A percentile compares a stretch with the other conserved stretches of the same genome.
Evolutionary conservation across 257 asterid genomes (phyloP).

Genomic region (Nicotiana tabacum): DNA sequence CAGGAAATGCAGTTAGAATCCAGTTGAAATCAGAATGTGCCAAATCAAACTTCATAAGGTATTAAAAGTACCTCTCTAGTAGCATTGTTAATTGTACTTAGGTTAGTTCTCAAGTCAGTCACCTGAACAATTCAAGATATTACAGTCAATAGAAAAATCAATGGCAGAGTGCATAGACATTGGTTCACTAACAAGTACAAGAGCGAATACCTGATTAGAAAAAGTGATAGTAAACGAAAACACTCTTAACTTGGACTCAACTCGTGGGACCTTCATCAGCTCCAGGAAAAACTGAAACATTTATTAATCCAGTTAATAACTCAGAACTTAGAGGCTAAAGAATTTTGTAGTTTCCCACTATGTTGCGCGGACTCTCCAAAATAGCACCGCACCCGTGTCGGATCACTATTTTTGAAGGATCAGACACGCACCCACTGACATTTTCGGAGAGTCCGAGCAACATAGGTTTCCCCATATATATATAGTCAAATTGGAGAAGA

Average conservation of each 20-base stretch:
- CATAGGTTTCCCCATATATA: not conserved
- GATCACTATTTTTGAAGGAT: too few species aligned
- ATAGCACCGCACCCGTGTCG: too few species aligned
- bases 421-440: too few species aligned
- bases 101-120: constrained; percentile 64
- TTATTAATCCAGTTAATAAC: constrained; percentile 10
- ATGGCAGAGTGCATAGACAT: constrained; percentile 2
- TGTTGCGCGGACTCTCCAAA: too few species aligned
- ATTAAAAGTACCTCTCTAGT: constrained; percentile 64
- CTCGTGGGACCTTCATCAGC: constrained; percentile 97
- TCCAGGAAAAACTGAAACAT: constrained; percentile 85
- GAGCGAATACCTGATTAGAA: constrained; percentile 65
- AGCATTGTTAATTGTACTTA: constrained; percentile 75
- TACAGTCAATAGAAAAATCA: constrained; percentile 12
- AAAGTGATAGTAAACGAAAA: constrained; percentile 89
- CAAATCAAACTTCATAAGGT: constrained; percentile 10
- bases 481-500: constrained; percentile 11
- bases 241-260: constrained; percentile 94
- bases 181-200: constrained; percentile 4
- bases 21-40: constrained; percentile 17
- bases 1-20: constrained; percentile 16
- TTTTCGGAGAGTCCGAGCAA: too few species aligned
- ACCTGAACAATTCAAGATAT: constrained; percentile 51
- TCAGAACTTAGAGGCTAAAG: not conserved
- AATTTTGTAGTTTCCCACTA: not conserved